phyloP scores from a whole-genome alignment of 2,329 filamentous ascomycete genomes.

The Magnaporthales sp. region DNA sequence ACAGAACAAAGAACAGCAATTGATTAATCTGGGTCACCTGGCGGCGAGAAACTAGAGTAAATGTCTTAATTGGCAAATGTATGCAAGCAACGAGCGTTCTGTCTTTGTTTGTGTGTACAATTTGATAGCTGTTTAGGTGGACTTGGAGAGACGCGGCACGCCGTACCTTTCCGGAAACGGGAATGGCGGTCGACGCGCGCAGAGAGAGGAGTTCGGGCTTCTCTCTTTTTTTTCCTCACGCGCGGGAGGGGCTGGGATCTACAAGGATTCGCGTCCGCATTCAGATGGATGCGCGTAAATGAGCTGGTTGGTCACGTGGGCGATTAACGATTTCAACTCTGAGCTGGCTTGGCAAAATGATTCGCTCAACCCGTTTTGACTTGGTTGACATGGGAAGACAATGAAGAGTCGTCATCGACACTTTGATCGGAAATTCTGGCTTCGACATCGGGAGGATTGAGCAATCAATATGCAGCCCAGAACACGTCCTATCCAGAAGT shows the following conservation, averaged over 20 bases:
- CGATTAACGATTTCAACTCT: not conserved
- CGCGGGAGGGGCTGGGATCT: not conserved
- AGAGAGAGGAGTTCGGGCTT: not conserved
- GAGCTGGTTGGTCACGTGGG: not conserved
- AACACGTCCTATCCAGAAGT: conserved; percentile 43
- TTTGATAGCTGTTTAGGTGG: not conserved
- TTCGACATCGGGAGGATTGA: not conserved
- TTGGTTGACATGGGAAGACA: not conserved
- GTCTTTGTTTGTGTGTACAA: not conserved
- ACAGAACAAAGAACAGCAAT: not conserved
- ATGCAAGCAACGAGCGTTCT: not conserved
- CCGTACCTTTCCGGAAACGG: not conserved
- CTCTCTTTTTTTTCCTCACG: not conserved
- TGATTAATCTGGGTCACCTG: not conserved
- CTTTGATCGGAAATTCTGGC: not conserved
- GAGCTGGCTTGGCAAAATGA: not conserved
- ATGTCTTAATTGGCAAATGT: not conserved
- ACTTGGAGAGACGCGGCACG: not conserved
- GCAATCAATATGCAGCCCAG: conserved; percentile 23
- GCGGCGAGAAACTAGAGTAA: not conserved
- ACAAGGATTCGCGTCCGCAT: not conserved
- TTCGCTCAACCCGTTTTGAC: not conserved
- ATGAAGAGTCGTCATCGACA: not conserved
- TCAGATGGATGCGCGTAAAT: not conserved
- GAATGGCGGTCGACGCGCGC: conserved; percentile 1